Conservation (phyloP, 352 stramenopile species). For the Phytophthora boehmeriae region DNA sequence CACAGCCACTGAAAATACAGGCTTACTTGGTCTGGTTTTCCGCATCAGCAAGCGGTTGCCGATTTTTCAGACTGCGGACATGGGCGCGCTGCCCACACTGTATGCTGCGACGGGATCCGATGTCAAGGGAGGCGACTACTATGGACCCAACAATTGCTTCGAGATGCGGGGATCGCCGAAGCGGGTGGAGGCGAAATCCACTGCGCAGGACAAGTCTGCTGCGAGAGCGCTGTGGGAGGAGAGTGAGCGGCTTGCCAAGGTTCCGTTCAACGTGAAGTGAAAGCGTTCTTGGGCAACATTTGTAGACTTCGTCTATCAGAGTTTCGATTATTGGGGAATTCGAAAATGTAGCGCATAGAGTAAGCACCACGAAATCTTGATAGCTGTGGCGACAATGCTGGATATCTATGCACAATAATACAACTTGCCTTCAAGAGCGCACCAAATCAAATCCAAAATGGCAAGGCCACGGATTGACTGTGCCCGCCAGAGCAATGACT, state of each 20-base stretch:
- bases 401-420: too few relatives aligned
- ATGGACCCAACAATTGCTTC: conserved; percentile 49
- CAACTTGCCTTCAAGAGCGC: too few relatives aligned
- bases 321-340: too few relatives aligned
- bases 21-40: background rate
- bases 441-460: too few relatives aligned
- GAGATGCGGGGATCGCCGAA: conserved; percentile 37
- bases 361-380: too few relatives aligned
- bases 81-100: conserved; percentile 45
- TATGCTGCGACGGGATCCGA: conserved; percentile 40
- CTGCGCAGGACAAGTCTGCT: conserved; percentile 17
- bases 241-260: conserved; percentile 32
- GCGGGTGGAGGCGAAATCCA: conserved; percentile 19
- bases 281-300: too few relatives aligned
- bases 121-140: conserved; percentile 48
- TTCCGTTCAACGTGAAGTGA: conserved; percentile 27
- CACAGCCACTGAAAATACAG: background rate
- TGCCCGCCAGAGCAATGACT: too few relatives aligned
- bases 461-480: too few relatives aligned
- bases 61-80: conserved; percentile 18
- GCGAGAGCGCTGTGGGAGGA: conserved; percentile 29
- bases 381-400: too few relatives aligned
- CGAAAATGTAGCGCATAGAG: too few relatives aligned
- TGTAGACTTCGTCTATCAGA: too few relatives aligned
- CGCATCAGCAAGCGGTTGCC: background rate